These are phyloP conservation scores for Craspedostauros australis DNA, from an alignment of 108 stramenopile genomes.

Conservation along the genomic window DNA sequence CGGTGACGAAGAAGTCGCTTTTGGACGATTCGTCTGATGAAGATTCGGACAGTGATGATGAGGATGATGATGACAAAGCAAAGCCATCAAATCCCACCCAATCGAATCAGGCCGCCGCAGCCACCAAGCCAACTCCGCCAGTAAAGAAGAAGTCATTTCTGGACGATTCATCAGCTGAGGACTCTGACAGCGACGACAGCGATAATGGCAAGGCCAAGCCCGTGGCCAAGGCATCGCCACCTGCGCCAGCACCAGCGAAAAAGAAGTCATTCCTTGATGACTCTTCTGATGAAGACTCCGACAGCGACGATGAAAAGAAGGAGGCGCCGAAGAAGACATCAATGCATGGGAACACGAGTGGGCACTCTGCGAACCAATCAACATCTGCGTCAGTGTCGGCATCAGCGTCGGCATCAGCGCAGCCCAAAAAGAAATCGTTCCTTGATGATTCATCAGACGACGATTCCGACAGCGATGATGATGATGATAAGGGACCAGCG, in stretches of 20 bases:
- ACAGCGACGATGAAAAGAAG: constrained; percentile 8
- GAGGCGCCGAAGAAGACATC: not conserved
- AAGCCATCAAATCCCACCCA: not conserved
- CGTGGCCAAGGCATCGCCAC: not conserved
- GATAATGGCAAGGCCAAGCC: not conserved
- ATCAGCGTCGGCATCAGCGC: not conserved
- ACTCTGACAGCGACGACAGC: not conserved
- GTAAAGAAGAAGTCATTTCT: constrained; percentile 10
- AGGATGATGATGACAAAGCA: not conserved
- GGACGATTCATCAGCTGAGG: constrained; percentile 12
- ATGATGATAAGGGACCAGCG: too few species aligned
- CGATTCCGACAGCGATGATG: too few species aligned
- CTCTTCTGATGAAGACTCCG: not conserved
- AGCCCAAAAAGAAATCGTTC: too few species aligned
- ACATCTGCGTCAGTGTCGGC: not conserved
- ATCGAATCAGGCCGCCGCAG: not conserved
- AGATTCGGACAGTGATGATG: constrained; percentile 2
- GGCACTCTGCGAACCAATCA: too few species aligned
- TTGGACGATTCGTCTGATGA: not conserved
- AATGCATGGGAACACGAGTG: too few species aligned
- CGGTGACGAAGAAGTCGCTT: not conserved
- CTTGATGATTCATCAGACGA: too few species aligned
- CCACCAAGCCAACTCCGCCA: not conserved
- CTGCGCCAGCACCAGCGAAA: not conserved
- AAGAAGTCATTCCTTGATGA: constrained; percentile 2